A percentile compares a stretch with the other conserved stretches of the same genome.
phyloP scores from a whole-genome alignment of 2,329 filamentous ascomycete genomes.

The Cercospora sp. region DNA sequence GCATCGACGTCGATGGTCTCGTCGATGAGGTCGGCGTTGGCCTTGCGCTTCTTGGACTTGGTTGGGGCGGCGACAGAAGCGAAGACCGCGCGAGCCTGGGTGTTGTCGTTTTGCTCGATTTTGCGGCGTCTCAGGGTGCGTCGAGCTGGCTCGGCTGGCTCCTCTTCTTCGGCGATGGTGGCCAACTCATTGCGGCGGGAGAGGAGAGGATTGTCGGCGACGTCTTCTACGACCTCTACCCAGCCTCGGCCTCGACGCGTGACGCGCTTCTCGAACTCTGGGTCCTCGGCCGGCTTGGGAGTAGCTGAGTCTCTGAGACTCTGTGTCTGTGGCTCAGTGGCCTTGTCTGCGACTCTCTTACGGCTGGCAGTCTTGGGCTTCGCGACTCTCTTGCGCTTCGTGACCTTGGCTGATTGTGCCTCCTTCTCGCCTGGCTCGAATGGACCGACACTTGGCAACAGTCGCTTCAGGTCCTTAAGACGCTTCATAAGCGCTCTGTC shows the following conservation, averaged over 20 bases:
- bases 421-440: neutral
- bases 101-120: constrained; percentile 14
- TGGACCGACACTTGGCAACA: neutral
- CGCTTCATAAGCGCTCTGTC: neutral
- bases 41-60: constrained; percentile 1
- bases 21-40: constrained; percentile 2
- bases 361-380: neutral
- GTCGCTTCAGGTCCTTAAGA: neutral
- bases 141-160: neutral
- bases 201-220: neutral
- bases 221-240: constrained; percentile 20
- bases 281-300: constrained; percentile 5
- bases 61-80: neutral
- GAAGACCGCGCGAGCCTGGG: constrained; percentile 5
- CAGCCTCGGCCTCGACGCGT: constrained; percentile 26
- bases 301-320: neutral
- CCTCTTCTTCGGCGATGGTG: neutral
- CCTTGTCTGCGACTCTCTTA: neutral
- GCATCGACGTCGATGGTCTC: constrained; percentile 9
- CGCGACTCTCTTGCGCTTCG: neutral
- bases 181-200: neutral
- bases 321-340: neutral
- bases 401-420: neutral
- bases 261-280: constrained; percentile 20
- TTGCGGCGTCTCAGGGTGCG: constrained; percentile 2